Evolutionary conservation across 495 filamentous ascomycete species (phyloP), one percentile per base, ranked within the genome.

Genomic region (Hyaloscypha variabilis): DNA sequence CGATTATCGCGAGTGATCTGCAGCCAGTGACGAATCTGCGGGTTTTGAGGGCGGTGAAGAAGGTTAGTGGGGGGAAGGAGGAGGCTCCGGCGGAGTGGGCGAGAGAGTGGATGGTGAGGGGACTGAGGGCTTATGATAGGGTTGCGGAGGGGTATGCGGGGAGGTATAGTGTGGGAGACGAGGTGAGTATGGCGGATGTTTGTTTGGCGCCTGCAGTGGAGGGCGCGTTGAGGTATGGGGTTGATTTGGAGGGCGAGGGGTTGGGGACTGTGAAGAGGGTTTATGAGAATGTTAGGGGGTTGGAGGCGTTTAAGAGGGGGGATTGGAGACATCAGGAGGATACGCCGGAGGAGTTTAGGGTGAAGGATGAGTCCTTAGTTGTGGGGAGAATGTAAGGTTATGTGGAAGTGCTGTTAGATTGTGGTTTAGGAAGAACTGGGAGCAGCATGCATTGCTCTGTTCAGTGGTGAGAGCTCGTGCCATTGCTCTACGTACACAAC

Each of bases 111-210:
- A 67, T 64, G 54, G 29, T 0, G 1, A n/a, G 31, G 19, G 81
- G 82, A n/a, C 70, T 85, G 6, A 53, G 60, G 13, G 82, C 82
- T 17, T 86, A 83, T 67, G 83, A 86, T 66, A 62, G 67, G 23
- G 68, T 75, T 21, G 53, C 64, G 25, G 62, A 59, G 13, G 23
- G 55, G 0, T 72, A 73, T 14, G 80, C 78, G 21, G 81, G 82
- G 24, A 63, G 53, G 53, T 85, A 80, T 64, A 82, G 78, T 51
- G 78, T 84, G 30, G 83, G 82, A 0, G 82, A 86, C 74, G 52
- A 67, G 53, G 73, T 85, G 11, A 81, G 77, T 0, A 56, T 84
- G 59, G 84, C 84, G 51, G 84, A 86, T 77, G 73, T 84, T n/a
- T 78, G 76, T 59, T 70, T 86, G 54, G 70, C 82, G 52, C 83